Conservation (phyloP, 768 basidiomycete genomes). For the Cystoderma amianthinum region DNA sequence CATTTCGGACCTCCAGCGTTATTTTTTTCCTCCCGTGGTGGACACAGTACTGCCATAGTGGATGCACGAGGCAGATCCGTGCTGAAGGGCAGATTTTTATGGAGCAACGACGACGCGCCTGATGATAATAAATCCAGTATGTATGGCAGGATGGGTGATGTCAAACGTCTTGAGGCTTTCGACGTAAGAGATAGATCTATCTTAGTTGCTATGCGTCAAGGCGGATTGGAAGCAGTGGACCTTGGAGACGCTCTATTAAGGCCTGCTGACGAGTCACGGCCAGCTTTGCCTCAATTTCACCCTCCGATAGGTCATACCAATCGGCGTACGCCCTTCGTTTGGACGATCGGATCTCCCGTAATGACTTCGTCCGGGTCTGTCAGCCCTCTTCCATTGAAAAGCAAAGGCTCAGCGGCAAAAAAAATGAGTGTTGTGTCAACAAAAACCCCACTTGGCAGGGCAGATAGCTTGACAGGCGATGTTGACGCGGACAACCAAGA, state of each 20-base stretch:
- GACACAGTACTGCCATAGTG: constrained; percentile 83
- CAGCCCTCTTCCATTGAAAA: constrained; percentile 24
- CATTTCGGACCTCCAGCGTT: constrained; percentile 85
- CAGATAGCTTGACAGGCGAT: constrained; percentile 47
- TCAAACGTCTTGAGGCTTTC: constrained; percentile 79
- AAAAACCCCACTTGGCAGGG: constrained; percentile 38
- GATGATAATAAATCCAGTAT: constrained; percentile 29
- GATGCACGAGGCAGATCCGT: constrained; percentile 83
- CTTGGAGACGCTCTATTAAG: constrained; percentile 71
- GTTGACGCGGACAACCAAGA: constrained; percentile 47
- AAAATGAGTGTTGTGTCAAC: constrained; percentile 40
- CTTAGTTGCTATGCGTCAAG: constrained; percentile 80
- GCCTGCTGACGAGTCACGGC: constrained; percentile 77
- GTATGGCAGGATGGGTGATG: constrained; percentile 62
- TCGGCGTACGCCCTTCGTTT: constrained; percentile 69
- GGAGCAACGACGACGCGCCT: constrained; percentile 61
- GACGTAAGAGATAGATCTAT: constrained; percentile 72
- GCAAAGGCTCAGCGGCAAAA: constrained; percentile 34
- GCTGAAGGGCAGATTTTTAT: constrained; percentile 71
- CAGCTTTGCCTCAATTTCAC: constrained; percentile 62
- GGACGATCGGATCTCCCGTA: constrained; percentile 76
- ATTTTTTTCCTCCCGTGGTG: constrained; percentile 85
- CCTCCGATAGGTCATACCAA: constrained; percentile 56
- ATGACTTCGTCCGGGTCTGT: constrained; percentile 29
- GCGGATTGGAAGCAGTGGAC: constrained; percentile 78